phyloP scores from a whole-genome alignment of 345 rosid species.

The Microcos paniculata region DNA sequence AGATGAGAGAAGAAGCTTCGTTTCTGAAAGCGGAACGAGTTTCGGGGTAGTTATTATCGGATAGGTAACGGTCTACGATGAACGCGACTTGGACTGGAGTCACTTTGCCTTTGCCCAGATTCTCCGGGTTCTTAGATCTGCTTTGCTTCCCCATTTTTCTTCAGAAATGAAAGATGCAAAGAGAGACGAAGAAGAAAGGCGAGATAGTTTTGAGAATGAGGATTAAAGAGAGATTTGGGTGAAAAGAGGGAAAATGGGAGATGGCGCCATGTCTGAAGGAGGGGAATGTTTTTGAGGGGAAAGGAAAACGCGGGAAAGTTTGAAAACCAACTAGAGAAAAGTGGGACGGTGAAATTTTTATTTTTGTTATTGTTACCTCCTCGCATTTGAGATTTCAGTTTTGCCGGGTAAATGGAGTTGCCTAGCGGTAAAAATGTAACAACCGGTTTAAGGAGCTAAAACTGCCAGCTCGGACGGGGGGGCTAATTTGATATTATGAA shows the following conservation, averaged over 20 bases:
- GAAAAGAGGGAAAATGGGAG: background rate
- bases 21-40: slow-evolving; percentile 54
- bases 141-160: slow-evolving; percentile 56
- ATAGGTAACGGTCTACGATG: slow-evolving; percentile 83
- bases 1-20: slow-evolving; percentile 73
- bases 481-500: too few species aligned
- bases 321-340: background rate
- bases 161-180: background rate
- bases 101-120: slow-evolving; percentile 61
- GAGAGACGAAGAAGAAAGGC: slow-evolving; percentile 11
- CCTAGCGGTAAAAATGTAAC: too few species aligned
- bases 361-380: background rate
- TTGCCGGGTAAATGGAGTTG: too few species aligned
- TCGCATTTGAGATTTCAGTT: too few species aligned
- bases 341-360: background rate
- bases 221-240: background rate
- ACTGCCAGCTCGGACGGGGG: too few species aligned
- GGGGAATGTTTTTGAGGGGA: background rate
- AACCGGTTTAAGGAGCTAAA: too few species aligned
- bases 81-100: slow-evolving; percentile 80
- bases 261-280: slow-evolving; percentile 11
- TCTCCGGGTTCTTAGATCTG: slow-evolving; percentile 39
- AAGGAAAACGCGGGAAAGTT: slow-evolving; percentile 25
- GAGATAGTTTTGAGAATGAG: background rate
- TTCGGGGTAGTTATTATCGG: slow-evolving; percentile 56